Evolutionary conservation across 768 basidiomycete genomes (phyloP).

Genomic region (Trametes meyenii): DNA sequence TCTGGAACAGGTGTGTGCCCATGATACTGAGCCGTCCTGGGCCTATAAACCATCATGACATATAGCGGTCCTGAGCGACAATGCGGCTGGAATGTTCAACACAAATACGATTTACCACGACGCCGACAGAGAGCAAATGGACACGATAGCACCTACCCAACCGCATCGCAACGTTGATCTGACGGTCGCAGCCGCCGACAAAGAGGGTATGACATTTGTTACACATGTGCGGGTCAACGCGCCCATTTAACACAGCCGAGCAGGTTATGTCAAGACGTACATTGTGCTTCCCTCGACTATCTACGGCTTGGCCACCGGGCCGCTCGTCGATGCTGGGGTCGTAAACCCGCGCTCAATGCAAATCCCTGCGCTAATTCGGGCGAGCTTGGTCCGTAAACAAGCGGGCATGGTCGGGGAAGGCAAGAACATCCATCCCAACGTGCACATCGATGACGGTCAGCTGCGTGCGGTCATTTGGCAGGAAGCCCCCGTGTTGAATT

Average conservation of each 20-base stretch:
- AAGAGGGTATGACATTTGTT: slow-evolving; percentile 40
- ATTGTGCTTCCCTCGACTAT: slow-evolving; percentile 57
- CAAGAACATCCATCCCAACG: slow-evolving; percentile 58
- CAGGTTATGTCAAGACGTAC: slow-evolving; percentile 52
- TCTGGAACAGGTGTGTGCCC: background rate
- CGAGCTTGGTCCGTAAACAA: slow-evolving; percentile 45
- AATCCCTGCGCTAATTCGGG: slow-evolving; percentile 47
- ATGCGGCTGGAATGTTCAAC: slow-evolving; percentile 44
- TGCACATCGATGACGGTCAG: slow-evolving; percentile 55
- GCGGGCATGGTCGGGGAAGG: slow-evolving; percentile 58
- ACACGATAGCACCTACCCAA: slow-evolving; percentile 46
- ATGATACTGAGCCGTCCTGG: background rate
- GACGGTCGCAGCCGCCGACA: slow-evolving; percentile 48
- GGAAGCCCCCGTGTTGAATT: background rate
- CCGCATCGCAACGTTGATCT: slow-evolving; percentile 55
- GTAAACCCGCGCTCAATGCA: slow-evolving; percentile 52
- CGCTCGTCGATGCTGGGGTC: slow-evolving; percentile 49
- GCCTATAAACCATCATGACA: background rate
- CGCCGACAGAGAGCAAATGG: slow-evolving; percentile 47
- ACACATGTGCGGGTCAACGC: background rate
- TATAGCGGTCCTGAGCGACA: slow-evolving; percentile 47
- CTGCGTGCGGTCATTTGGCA: background rate
- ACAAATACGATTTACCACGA: slow-evolving; percentile 44
- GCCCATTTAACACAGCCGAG: background rate
- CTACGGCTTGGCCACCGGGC: slow-evolving; percentile 53